These are phyloP conservation scores for Coemansia sp. DNA, from an alignment of 192 early-diverging fungal species.

Conservation along the genomic window DNA sequence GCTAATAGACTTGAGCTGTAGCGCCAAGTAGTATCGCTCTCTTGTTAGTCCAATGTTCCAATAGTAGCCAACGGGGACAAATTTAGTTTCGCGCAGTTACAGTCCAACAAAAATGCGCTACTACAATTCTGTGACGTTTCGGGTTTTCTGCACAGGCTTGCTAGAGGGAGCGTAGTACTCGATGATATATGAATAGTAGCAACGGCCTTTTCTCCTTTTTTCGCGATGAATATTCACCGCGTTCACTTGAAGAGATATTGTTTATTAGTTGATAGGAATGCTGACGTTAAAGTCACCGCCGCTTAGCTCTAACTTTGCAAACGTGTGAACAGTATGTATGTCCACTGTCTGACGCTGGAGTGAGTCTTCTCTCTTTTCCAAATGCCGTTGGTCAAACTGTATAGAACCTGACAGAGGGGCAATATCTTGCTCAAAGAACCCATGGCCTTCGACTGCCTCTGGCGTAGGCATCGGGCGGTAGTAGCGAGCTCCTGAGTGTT, in stretches of 20 bases:
- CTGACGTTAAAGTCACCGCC: conserved; percentile 45
- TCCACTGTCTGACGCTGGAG: neutral
- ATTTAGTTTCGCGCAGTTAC: conserved; percentile 1
- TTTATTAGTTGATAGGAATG: conserved; percentile 27
- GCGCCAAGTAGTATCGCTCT: neutral
- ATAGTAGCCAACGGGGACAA: neutral
- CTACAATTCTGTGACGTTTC: neutral
- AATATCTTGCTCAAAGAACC: neutral
- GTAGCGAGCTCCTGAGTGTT: neutral
- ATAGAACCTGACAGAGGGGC: neutral
- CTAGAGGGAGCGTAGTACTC: neutral
- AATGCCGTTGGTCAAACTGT: neutral
- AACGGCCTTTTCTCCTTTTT: too few relatives aligned
- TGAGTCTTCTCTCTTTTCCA: neutral
- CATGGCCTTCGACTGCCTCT: neutral
- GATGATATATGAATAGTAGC: neutral
- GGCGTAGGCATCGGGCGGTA: conserved; percentile 38
- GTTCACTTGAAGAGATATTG: neutral
- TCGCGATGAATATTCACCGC: neutral
- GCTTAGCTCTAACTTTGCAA: conserved; percentile 11
- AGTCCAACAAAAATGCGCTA: neutral
- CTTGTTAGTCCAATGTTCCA: neutral
- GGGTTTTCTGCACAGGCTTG: neutral
- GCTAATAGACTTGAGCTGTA: conserved; percentile 4
- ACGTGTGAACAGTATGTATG: neutral